Conservation (phyloP, 225 moss, liverwort and hornwort genomes). For the Climacium dendroides region DNA sequence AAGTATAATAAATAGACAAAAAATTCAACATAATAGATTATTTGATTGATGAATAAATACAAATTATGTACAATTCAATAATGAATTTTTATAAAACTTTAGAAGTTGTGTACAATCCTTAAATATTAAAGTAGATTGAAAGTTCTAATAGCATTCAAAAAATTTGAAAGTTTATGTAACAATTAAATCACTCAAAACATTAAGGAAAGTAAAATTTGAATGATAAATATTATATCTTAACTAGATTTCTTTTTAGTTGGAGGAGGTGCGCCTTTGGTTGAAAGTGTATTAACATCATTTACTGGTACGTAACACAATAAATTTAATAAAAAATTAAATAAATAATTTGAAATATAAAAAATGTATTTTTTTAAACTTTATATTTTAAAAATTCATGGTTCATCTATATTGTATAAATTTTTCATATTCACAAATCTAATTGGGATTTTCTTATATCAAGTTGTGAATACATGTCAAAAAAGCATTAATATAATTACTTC, state of each 20-base stretch:
- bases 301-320: neutral
- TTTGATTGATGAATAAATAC: too few species aligned
- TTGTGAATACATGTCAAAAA: neutral
- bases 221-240: neutral
- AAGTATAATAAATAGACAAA: too few species aligned
- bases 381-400: neutral
- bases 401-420: neutral
- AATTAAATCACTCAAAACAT: neutral
- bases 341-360: neutral
- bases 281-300: neutral
- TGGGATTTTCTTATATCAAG: neutral
- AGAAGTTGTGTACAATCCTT: fast-evolving
- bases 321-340: neutral
- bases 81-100: too few species aligned
- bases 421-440: neutral
- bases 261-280: neutral
- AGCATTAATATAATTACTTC: neutral
- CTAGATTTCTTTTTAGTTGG: constrained; percentile 1
- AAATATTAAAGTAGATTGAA: too few species aligned
- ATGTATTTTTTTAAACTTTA: fast-evolving
- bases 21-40: too few species aligned
- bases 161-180: too few species aligned
- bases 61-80: neutral
- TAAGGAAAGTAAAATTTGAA: neutral
- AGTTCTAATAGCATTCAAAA: neutral